A percentile compares a stretch with the other conserved stretches of the same genome.
These are phyloP conservation scores for Benincasa hispida DNA, from an alignment of 306 rosid species.

Conservation along the genomic window DNA sequence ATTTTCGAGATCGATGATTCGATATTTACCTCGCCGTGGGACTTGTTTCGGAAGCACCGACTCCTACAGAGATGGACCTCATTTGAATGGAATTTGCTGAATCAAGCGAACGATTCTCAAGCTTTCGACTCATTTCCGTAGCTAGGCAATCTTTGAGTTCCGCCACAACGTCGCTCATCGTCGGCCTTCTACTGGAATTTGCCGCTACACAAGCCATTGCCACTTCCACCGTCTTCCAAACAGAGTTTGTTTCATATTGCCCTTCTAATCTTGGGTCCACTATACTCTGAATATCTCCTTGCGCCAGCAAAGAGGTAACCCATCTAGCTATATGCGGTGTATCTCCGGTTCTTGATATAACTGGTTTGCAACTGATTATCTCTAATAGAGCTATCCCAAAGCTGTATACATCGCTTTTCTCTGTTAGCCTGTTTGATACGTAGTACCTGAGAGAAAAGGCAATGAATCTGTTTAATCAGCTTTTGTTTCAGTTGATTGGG, in stretches of 20 bases:
- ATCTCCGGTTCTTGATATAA: not conserved
- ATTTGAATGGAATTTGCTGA: not conserved
- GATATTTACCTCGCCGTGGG: not conserved
- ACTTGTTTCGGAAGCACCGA: not conserved
- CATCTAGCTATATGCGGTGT: slow-evolving; percentile 11
- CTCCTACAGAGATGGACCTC: not conserved
- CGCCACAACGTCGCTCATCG: slow-evolving; percentile 16
- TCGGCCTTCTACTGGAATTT: slow-evolving; percentile 8
- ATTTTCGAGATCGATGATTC: not conserved
- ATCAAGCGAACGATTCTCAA: not conserved
- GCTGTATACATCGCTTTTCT: slow-evolving; percentile 25
- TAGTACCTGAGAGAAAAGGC: slow-evolving; percentile 10
- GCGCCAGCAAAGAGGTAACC: slow-evolving; percentile 10
- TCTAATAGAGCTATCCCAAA: slow-evolving; percentile 18
- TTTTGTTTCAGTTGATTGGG: not conserved
- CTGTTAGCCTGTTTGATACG: slow-evolving; percentile 12
- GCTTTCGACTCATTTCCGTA: not conserved
- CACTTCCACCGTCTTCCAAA: slow-evolving; percentile 21
- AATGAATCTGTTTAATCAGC: not conserved
- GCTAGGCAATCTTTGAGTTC: slow-evolving; percentile 18
- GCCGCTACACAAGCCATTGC: slow-evolving; percentile 16
- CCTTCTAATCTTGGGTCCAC: slow-evolving; percentile 14
- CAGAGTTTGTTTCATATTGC: slow-evolving; percentile 11
- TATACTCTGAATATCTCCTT: slow-evolving; percentile 9
- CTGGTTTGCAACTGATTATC: slow-evolving; percentile 14